Evolutionary conservation across 441 rosid species (phyloP), one percentile per base, ranked within the genome.

Genomic region (Metrosideros polymorpha): DNA sequence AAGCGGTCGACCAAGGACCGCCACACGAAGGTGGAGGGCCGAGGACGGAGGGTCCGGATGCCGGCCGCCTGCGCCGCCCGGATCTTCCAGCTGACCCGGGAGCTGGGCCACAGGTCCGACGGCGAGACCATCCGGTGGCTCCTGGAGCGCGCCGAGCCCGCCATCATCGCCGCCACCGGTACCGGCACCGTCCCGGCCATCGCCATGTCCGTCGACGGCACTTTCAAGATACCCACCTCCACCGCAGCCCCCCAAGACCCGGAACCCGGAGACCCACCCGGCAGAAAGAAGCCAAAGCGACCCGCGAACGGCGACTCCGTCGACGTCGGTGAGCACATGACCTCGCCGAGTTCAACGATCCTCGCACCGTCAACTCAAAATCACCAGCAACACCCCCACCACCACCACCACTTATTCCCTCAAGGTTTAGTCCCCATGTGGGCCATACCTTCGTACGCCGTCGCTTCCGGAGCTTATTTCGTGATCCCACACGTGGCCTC

Each of bases 11-110:
- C 94, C 53, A 90, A 93, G 90, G 96, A 93, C 87, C 95, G 96
- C 25, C 96, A 94, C 86, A 93, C 96, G 29, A 94, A 94, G 82
- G 96, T 94, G 3, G 96, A 94, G 89, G 96, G 96, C 30, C 90
- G 96, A 54, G 95, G 96, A 13, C 90, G 96, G 89, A 92, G 96
- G 91, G 92, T 94, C 89, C 93, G 96, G 86, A 94, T 94, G 94
- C 96, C 96, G 6, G 95, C 95, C 88, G 90, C 96, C 66, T 93
- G 95, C 87, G 96, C 96, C 17, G 95, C 96, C 51, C 90, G 96
- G 87, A 92, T 94, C 71, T 94, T 94, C 85, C 96, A 94, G 43
- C 47, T 94, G 79, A 94, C 96, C 18, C 88, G 96, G 45, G 96
- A 94, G 88, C 90, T 94, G 24, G 95, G 96, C 43, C 95, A 93